These are phyloP conservation scores for Megacollybia marginata DNA, from an alignment of 768 basidiomycete species.

Conservation along the genomic window DNA sequence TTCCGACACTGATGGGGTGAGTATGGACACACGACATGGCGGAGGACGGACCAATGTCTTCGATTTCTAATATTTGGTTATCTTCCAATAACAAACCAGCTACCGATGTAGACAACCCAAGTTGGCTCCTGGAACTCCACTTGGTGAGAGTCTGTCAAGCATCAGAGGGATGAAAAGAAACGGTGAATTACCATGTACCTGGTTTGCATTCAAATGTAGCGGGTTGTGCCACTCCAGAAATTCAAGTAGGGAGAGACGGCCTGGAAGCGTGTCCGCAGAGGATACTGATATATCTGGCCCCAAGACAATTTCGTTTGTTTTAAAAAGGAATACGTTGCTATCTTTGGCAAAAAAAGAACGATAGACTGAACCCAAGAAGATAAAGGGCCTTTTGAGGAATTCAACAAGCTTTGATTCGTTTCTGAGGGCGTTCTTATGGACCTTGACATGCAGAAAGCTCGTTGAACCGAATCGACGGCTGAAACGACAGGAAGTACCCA, in stretches of 20 bases:
- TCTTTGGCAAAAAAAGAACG: constrained; percentile 36
- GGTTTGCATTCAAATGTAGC: constrained; percentile 25
- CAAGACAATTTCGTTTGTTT: constrained; percentile 22
- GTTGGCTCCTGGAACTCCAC: constrained; percentile 39
- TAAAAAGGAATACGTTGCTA: constrained; percentile 25
- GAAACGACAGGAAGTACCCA: constrained; percentile 32
- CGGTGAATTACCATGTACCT: constrained; percentile 22
- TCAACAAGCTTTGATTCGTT: constrained; percentile 10
- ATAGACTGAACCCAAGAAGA: constrained; percentile 30
- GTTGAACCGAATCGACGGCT: constrained; percentile 34
- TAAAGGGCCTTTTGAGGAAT: constrained; percentile 26
- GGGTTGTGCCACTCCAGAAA: constrained; percentile 42
- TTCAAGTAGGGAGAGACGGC: constrained; percentile 23
- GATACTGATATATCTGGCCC: constrained; percentile 19
- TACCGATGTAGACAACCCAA: constrained; percentile 44
- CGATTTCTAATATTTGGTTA: constrained; percentile 19
- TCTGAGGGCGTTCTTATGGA: constrained; percentile 13
- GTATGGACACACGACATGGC: background rate
- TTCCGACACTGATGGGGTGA: constrained; percentile 15
- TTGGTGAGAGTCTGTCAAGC: constrained; percentile 37
- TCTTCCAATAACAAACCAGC: constrained; percentile 30
- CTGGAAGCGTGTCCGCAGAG: constrained; percentile 3
- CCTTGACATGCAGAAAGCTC: constrained; percentile 25
- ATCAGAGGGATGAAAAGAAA: background rate
- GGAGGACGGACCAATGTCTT: constrained; percentile 30